Evolutionary conservation across 495 filamentous ascomycete species (phyloP), one percentile per base, ranked within the genome.

Genomic region (Penicillium fimorum): DNA sequence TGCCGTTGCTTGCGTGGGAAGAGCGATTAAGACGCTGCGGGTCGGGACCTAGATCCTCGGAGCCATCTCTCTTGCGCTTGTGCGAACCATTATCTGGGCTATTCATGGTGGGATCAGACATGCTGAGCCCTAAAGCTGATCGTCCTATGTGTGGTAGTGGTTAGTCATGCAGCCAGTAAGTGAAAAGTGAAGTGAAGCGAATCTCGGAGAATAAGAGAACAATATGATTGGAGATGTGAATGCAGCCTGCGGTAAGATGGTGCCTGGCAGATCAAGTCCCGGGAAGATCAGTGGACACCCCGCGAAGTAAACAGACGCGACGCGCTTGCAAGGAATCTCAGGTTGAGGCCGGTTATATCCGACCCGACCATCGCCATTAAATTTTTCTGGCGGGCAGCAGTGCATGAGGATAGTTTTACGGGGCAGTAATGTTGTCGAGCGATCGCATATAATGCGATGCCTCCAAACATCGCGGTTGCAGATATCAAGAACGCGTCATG

Each of bases 61-160:
- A 73, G 54, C 67, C 70, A 32, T 75, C 72, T 29, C 76, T 73
- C 64, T 79, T 79, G 47, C 76, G 70, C 63, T 79, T 79, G 57
- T 70, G 65, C n/a, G 65, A 63, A 49, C 69, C 67, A 45, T 64
- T 63, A 58, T 77, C 71, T 12, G 76, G 61, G 54, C 67, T 68
- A 49, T 66, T 69, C 59, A 78, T 66, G 25, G 69, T 71, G 48
- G 73, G 69, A 53, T 79, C 71, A 37, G 76, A 77, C 73, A 76
- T 79, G 29, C 47, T 66, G 57, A 54, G 24, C 44, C 18, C 30
- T 40, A 20, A 58, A 52, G 42, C 24, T 47, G 33, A 37, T 53
- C 57, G 53, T 56, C 50, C 58, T 60, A 37, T 27, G 40, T 29
- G 40, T 47, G 25, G 33, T 27, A 38, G 44, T 32, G 40, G 62